Base-by-base conservation (phyloP, 495 filamentous ascomycete genomes). In the Aspergillus biplanus region DNA sequence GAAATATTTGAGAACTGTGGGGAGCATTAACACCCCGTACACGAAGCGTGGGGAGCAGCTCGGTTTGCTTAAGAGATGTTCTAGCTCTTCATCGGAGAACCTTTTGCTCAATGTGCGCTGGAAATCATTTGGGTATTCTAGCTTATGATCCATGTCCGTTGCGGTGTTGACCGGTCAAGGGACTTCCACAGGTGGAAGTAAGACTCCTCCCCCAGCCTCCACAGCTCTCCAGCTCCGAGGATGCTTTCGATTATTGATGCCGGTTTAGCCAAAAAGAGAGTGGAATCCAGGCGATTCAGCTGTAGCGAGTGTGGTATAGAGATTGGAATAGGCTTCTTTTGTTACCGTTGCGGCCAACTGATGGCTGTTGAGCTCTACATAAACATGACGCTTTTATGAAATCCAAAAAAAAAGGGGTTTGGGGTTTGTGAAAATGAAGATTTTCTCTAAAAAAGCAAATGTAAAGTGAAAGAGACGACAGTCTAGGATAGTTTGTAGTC, bases 11-110 rank as follows among this genome's bases (percentile, higher is more conserved):
- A 75, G 60, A 8, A 68, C 67, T 7, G 71, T 72, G 5, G 73
- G 73, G 15, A 75, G 68, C 71, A 72, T 73, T 6, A 72, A 49
- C 0, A 56, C 58, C 8, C 68, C 73, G 47, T 71, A 72, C 42
- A 74, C 63, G 62, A 74, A 74, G 16, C 67, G 61, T 12, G 69
- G 67, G 6, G 64, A 53, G 35, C 63, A 62, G 47, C 60, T 60
- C 15, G 65, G 64, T 58, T 61, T 49, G 4, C 48, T 35, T 13
- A 71, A 60, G 35, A 69, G 64, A 1, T 35, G 6, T 3, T 46
- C 42, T 3, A 73, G 15, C 9, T 68, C 64, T 13, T 61, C 49
- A 9, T 63, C 54, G 18, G 65, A 58, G 34, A 67, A 39, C 11
- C 53, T 67, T 59, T 69, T 67, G 18, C 33, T 33, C 3, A 72